Base-by-base conservation (phyloP, 192 early-diverging fungal species). In the Haplosporangium gracile region DNA sequence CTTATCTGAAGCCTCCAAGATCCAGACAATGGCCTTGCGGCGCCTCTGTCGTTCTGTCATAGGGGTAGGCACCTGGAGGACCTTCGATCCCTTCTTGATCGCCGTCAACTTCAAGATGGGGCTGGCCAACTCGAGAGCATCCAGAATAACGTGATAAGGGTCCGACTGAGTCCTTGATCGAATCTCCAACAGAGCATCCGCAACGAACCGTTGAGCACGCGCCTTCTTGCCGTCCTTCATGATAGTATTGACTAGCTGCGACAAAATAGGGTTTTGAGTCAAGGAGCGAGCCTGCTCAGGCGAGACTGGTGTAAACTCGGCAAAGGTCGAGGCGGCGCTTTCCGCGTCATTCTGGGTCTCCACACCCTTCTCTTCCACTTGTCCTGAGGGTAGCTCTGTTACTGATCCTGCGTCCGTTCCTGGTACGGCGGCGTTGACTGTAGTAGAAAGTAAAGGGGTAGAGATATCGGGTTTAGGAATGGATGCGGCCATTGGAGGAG, bases 201-300 rank as follows among this genome's bases (percentile, higher is more conserved):
- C 82, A 2, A 98, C 88, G 26, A 93, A 85, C 10, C 93, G 81
- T 65, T 95, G 92, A 11, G 97, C 96, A 9, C 88, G 91, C 11
- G 93, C 91, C 86, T 98, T 99, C 88, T 97, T 97, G 45, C 98
- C 98, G 77, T 97, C 93, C 77, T 94, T 89, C 97, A 98, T 98
- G 74, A 98, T 93, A 78, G 95, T 97, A 89, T 97, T 98, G 53
- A 97, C 95, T 13, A 97, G 80, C 43, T 96, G 96, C 29, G 92
- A 90, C 15, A 97, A 75, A 18, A 97, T 89, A 3, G 95, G 92
- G 85, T 96, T 94, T 20, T 88, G 72, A 32, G 78, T 87, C 72
- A 93, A 73, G 26, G 89, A 87, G 36, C 85, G 85, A 16, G 88
- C 76, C 38, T 91, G 88, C 26, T 83, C 76, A 22, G 79, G 68